Evolutionary conservation across 1,139 yeast species (phyloP).

Genomic region (Tardiomyces depauwii): DNA sequence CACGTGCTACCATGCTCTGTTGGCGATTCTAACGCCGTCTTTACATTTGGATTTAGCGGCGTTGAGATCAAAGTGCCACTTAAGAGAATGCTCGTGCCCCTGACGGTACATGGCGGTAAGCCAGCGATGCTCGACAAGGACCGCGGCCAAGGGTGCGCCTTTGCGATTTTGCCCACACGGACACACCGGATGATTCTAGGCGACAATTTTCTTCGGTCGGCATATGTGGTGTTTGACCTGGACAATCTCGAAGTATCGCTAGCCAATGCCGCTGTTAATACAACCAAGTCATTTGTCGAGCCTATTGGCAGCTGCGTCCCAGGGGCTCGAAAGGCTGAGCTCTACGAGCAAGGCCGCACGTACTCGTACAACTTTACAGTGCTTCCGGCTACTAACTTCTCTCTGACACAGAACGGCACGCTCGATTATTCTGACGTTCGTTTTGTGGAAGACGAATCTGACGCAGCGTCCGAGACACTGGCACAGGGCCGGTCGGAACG

Average conservation of each 20-base stretch:
- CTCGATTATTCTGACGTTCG: neutral
- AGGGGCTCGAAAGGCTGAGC: neutral
- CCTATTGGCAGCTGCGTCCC: constrained; percentile 7
- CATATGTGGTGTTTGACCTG: constrained; percentile 63
- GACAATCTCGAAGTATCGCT: constrained; percentile 49
- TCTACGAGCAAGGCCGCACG: neutral
- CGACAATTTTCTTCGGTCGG: constrained; percentile 56
- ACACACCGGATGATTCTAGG: constrained; percentile 35
- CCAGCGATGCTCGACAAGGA: constrained; percentile 13
- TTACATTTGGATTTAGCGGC: constrained; percentile 41
- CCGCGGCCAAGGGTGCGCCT: constrained; percentile 11
- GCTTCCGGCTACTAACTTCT: neutral
- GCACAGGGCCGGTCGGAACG: too few species aligned
- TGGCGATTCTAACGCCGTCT: constrained; percentile 11
- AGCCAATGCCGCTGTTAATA: constrained; percentile 28
- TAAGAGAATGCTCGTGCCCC: constrained; percentile 19
- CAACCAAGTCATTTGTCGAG: constrained; percentile 14
- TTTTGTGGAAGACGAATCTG: neutral
- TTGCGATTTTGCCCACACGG: constrained; percentile 14
- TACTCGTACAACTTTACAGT: neutral
- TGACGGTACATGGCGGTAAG: constrained; percentile 7
- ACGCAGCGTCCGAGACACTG: neutral
- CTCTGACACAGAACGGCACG: neutral
- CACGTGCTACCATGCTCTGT: constrained; percentile 13
- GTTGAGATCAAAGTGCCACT: constrained; percentile 35